Evolutionary conservation across 2,329 filamentous ascomycete genomes (phyloP).

Genomic region (Fusarium pseudocircinatum): DNA sequence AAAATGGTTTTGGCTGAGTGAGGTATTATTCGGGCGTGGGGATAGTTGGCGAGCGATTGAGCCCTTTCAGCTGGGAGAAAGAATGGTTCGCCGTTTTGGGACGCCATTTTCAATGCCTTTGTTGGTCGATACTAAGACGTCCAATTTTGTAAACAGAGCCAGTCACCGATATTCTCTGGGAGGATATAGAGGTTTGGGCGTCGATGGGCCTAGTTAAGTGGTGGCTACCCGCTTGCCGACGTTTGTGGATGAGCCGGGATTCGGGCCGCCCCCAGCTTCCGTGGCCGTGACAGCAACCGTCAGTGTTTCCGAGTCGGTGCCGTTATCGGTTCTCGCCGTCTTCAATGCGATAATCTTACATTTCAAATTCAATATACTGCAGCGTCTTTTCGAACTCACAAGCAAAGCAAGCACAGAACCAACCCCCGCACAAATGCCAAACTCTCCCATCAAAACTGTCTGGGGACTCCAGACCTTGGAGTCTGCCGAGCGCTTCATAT

Average conservation of each 20-base stretch:
- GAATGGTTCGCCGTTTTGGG: neutral
- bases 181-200: neutral
- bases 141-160: rapidly evolving
- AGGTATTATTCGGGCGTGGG: neutral
- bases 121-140: rapidly evolving
- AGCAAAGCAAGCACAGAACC: neutral
- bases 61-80: neutral
- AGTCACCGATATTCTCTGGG: neutral
- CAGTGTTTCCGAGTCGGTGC: too few relatives aligned
- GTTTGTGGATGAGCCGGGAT: neutral
- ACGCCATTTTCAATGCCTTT: too few relatives aligned
- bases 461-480: neutral
- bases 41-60: neutral
- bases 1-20: neutral
- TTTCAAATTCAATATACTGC: neutral
- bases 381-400: neutral
- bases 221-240: neutral
- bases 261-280: neutral
- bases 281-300: neutral
- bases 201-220: neutral
- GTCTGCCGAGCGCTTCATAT: neutral
- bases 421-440: neutral
- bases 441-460: neutral
- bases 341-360: rapidly evolving
- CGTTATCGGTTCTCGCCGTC: neutral